These are phyloP conservation scores for Porcisia hertigi DNA, from an alignment of 208 protist genomes.

Conservation along the genomic window DNA sequence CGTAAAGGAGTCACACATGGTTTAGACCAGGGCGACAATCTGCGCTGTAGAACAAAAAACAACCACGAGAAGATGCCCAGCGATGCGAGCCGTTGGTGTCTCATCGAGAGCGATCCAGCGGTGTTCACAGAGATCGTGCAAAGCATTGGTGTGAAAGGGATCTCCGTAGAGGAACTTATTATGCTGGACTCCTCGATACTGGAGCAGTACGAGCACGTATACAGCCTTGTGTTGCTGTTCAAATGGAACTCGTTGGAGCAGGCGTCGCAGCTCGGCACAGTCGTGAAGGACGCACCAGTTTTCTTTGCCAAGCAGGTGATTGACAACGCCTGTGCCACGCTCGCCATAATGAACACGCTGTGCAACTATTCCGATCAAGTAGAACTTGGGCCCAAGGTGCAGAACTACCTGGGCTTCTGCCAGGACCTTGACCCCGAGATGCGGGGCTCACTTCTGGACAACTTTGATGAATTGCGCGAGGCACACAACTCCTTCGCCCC, in stretches of 20 bases:
- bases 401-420: constrained; percentile 81
- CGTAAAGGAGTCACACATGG: too few relatives aligned
- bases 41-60: too few relatives aligned
- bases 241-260: constrained; percentile 83
- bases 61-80: constrained; percentile 10
- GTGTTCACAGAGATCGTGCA: constrained; percentile 98
- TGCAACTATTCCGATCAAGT: constrained; percentile 90
- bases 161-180: constrained; percentile 96
- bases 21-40: too few relatives aligned
- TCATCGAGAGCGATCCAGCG: constrained; percentile 96
- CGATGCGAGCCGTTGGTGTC: constrained; percentile 85
- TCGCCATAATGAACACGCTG: constrained; percentile 97
- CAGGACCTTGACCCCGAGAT: constrained; percentile 63
- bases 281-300: constrained; percentile 55
- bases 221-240: constrained; percentile 98
- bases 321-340: constrained; percentile 97
- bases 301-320: constrained; percentile 98
- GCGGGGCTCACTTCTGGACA: constrained; percentile 73
- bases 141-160: constrained; percentile 92
- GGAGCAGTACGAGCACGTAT: constrained; percentile 65
- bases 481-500: constrained; percentile 97
- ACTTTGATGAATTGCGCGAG: constrained; percentile 85
- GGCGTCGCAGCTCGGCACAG: constrained; percentile 29
- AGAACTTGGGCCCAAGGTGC: constrained; percentile 90
- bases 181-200: constrained; percentile 82